Evolutionary conservation across 176 grass and related monocot species (phyloP).

Genomic region (Rhynchospora breviuscula): DNA sequence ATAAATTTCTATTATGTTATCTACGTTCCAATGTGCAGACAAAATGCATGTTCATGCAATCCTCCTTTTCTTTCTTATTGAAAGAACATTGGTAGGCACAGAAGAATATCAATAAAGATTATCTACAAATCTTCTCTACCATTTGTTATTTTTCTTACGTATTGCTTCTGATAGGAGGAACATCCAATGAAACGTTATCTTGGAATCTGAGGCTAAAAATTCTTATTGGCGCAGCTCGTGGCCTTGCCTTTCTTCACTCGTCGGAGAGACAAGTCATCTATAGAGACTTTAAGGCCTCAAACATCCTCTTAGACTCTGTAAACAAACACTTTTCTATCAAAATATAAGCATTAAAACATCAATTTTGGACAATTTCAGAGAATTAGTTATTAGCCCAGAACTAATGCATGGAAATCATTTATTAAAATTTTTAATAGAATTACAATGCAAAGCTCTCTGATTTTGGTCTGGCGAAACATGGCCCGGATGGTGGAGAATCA

Average conservation of each 20-base stretch:
- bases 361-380: background rate
- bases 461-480: conserved; percentile 86
- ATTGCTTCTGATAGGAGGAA: conserved; percentile 38
- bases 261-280: conserved; percentile 83
- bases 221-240: conserved; percentile 78
- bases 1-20: background rate
- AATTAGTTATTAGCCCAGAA: background rate
- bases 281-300: conserved; percentile 87
- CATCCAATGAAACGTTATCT: conserved; percentile 47
- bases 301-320: conserved; percentile 83
- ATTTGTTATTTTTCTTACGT: background rate
- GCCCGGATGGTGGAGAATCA: conserved; percentile 58
- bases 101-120: background rate
- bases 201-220: conserved; percentile 91
- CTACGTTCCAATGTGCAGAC: background rate
- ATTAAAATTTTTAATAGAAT: conserved; percentile 30
- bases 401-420: background rate
- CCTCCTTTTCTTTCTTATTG: conserved; percentile 1
- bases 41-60: background rate
- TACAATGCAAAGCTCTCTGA: conserved; percentile 81
- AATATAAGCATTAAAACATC: background rate
- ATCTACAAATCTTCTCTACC: background rate
- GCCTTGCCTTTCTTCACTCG: conserved; percentile 83
- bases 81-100: background rate
- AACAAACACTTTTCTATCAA: background rate